These are phyloP conservation scores for Plasmodium malariae DNA, from an alignment of 169 alveolate species.

Conservation along the genomic window DNA sequence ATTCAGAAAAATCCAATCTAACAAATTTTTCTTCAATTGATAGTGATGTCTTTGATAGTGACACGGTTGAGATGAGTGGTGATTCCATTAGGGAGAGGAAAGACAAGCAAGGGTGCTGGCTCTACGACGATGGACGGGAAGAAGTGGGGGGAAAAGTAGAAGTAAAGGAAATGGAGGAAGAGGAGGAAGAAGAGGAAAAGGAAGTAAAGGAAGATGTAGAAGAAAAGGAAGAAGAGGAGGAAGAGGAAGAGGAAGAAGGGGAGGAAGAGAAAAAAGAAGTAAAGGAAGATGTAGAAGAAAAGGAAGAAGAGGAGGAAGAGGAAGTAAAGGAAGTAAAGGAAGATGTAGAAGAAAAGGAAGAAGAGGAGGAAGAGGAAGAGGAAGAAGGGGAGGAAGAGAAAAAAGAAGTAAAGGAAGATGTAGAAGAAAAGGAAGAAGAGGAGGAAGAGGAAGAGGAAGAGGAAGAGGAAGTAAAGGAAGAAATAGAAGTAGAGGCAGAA, in stretches of 20 bases:
- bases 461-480: neutral
- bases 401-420: neutral
- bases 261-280: neutral
- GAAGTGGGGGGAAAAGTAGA: neutral
- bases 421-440: neutral
- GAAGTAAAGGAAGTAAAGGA: neutral
- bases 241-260: neutral
- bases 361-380: neutral
- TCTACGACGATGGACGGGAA: neutral
- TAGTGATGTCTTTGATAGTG: slow-evolving; percentile 31
- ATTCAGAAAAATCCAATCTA: slow-evolving; percentile 1
- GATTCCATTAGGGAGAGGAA: neutral
- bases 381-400: neutral
- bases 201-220: neutral
- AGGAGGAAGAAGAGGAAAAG: neutral
- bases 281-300: neutral
- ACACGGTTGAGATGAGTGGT: too few species aligned
- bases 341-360: neutral
- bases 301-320: neutral
- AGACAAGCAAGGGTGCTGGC: neutral
- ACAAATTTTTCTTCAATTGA: slow-evolving; percentile 24
- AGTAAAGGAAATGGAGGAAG: too few species aligned
- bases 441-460: neutral
- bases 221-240: neutral
- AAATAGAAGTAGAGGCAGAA: too few species aligned